These are phyloP conservation scores for Phytophthora melonis DNA, from an alignment of 352 stramenopile genomes.

Conservation along the genomic window DNA sequence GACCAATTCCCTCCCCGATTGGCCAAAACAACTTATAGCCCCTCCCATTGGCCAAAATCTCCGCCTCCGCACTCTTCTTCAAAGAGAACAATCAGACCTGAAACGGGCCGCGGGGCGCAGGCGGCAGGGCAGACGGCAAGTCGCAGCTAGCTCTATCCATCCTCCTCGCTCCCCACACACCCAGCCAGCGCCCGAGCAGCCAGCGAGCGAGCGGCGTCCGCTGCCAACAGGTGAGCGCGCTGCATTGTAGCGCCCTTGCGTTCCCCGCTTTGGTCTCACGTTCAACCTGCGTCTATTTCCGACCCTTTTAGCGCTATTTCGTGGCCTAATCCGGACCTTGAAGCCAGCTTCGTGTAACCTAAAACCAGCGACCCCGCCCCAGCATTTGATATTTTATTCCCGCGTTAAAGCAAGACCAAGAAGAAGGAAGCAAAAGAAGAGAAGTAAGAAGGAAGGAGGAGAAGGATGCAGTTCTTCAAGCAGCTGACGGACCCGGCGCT, in stretches of 20 bases:
- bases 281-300: neutral
- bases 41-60: too few relatives aligned
- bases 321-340: neutral
- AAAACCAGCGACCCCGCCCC: neutral
- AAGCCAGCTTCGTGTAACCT: neutral
- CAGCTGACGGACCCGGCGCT: constrained; percentile 89
- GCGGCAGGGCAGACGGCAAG: neutral
- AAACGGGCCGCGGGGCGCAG: neutral
- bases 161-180: neutral
- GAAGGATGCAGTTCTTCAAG: constrained; percentile 89
- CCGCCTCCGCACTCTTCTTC: neutral
- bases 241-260: too few relatives aligned
- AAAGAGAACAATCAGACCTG: neutral
- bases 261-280: neutral
- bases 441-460: constrained; percentile 2
- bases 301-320: constrained; percentile 1
- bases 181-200: neutral
- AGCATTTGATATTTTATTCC: constrained; percentile 4
- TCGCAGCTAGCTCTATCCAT: too few relatives aligned
- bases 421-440: constrained; percentile 1
- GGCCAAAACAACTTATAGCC: neutral
- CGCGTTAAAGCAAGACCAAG: constrained; percentile 9
- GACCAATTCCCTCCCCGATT: neutral
- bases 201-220: too few relatives aligned
- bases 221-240: too few relatives aligned